Evolutionary conservation across 805 yeast genomes (phyloP), one percentile per base, ranked within the genome.

Genomic region (Teunomyces stri): DNA sequence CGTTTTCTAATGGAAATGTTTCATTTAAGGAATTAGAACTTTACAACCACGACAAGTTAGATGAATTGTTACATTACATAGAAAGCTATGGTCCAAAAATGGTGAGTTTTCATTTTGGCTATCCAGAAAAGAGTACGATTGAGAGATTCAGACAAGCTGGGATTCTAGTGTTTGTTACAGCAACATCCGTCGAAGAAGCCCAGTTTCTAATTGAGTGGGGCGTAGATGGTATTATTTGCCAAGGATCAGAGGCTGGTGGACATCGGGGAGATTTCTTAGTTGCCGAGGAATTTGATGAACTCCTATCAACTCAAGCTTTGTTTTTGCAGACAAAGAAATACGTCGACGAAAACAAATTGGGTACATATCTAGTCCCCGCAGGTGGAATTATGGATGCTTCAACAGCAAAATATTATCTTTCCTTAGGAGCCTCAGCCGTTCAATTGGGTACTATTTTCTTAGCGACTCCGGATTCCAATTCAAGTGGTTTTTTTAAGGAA

Each of bases 221-320:
- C 0, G 71, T 74, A 5, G 81, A 80, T 57, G 84, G 78, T 1
- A 59, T 81, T 3, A 65, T 76, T 6, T 67, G 73, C 21, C 87
- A 82, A 58, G 86, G 86, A 0, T 68, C 67, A 58, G 86, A 81
- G 53, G 87, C 87, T 3, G 87, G 87, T 20, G 87, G 87, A 0
- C 87, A 82, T 56, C 62, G 87, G 13, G 85, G 85, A 2, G 74
- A 69, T 51, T 76, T 72, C 44, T 44, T 70, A 15, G 53, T 35
- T 6, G 51, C 53, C 4, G 58, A 61, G 20, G 46, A 34, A 7
- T 40, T 49, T 7, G 79, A 73, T 49, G 63, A 62, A 27, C 62
- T 66, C 25, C 59, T 74, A 40, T 58, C 69, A 6, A 75, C 82
- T 0, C 52, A 43, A 33, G 53, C 62, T 5, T 55, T 68, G 40